Conservation (phyloP, 225 moss, liverwort and hornwort species). For the Sphagnum contortum region DNA sequence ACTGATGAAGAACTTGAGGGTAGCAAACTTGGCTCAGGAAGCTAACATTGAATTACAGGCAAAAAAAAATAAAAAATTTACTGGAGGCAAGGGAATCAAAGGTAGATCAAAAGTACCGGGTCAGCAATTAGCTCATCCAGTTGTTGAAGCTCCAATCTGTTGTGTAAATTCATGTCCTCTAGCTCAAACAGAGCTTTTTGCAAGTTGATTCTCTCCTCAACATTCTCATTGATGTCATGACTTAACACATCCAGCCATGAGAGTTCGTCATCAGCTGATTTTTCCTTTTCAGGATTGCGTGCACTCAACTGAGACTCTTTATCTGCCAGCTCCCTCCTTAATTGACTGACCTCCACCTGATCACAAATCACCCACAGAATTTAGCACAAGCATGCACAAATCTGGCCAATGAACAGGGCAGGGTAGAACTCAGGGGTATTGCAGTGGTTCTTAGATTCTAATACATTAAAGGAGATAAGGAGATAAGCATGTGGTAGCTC, state of each 20-base stretch:
- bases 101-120: neutral
- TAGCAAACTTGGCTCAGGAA: too few relatives aligned
- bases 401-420: too few relatives aligned
- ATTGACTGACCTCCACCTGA: conserved; percentile 42
- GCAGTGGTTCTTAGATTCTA: too few relatives aligned
- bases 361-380: neutral
- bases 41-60: too few relatives aligned
- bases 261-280: conserved; percentile 36
- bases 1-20: too few relatives aligned
- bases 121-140: conserved; percentile 38
- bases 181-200: conserved; percentile 52
- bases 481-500: too few relatives aligned
- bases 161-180: conserved; percentile 41
- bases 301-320: conserved; percentile 42
- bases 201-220: conserved; percentile 45
- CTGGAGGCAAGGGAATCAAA: too few relatives aligned
- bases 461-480: too few relatives aligned
- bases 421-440: too few relatives aligned
- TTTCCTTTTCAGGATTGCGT: conserved; percentile 29
- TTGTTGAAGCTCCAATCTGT: conserved; percentile 34
- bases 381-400: too few relatives aligned
- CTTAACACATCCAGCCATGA: conserved; percentile 50
- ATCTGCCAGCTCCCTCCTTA: conserved; percentile 37
- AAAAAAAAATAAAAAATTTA: too few relatives aligned
- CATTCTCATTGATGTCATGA: conserved; percentile 43